phyloP scores from a whole-genome alignment of 441 rosid genomes.

The Capsella rubella region DNA sequence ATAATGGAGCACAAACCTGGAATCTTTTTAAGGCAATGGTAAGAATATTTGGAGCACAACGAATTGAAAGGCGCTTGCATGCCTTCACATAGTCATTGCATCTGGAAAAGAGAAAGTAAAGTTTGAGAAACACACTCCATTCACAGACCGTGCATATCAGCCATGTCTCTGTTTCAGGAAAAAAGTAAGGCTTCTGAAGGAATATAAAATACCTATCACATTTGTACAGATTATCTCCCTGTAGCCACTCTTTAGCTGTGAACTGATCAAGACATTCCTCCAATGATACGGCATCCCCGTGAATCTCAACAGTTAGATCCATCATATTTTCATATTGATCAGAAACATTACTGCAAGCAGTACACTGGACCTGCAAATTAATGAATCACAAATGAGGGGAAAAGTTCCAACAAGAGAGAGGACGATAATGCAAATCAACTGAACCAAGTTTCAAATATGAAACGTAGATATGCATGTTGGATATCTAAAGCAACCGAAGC shows the following conservation, averaged over 20 bases:
- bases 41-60: conserved; percentile 87
- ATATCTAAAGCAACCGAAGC: not conserved
- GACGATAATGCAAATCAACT: not conserved
- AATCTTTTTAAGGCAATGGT: conserved; percentile 97
- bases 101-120: conserved; percentile 44
- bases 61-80: conserved; percentile 89
- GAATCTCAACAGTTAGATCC: conserved; percentile 98
- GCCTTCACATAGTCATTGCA: conserved; percentile 96
- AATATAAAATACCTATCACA: conserved; percentile 79
- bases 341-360: conserved; percentile 79
- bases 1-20: conserved; percentile 65
- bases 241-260: conserved; percentile 86
- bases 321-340: conserved; percentile 95
- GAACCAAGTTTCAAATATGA: conserved; percentile 5
- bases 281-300: conserved; percentile 89
- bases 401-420: not conserved
- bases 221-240: conserved; percentile 95
- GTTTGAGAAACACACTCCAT: conserved; percentile 16
- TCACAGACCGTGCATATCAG: conserved; percentile 15
- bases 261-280: conserved; percentile 95
- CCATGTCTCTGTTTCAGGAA: not conserved
- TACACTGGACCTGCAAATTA: conserved; percentile 75
- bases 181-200: not conserved
- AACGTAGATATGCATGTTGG: not conserved
- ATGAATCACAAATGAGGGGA: not conserved